Base-by-base conservation (phyloP, 129 eudicot genomes). In the Oenanthe sinensis region DNA sequence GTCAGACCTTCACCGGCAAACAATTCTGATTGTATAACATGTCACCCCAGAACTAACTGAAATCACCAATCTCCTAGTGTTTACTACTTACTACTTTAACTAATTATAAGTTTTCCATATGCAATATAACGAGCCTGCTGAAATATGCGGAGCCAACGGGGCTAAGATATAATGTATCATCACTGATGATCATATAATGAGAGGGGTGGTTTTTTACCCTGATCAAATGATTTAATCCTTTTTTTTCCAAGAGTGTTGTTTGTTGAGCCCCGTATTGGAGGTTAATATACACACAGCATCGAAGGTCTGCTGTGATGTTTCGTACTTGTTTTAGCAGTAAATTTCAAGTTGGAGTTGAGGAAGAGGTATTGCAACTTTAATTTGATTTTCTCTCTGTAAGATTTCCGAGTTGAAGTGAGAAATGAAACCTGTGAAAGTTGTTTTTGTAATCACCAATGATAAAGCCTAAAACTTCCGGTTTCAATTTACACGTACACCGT, bases 1-100 rank as follows among this genome's bases (percentile, higher is more conserved):
- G 93, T 37, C 90, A 87, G 77, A 87, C 93, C 70, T 89, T 74
- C 77, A 81, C 78, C 0, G 93, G 90, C 46, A 81, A 42, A 20
- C 93, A 87, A 77, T 84, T 84, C 60, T 84, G 77, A 50, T 28
- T 80, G 8, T 47, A 65, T 79, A 54, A 58, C 20, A 58, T 75
- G 22, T 39, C 52, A 77, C 65, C 75, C 26, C 78, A 54, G 74
- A 40, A 3, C 73, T 42, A 60, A 42, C 43, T 11, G 8, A 43
- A 60, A 75, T 9, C 65, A 13, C 16, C 67, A 5, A 26, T 30
- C 11, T 24, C 33, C 76, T 24, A 68, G 62, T 36, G 14, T 43
- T 48, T 36, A 67, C 75, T 42, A 74, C 48, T 47, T 36, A 24
- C 68, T 22, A 1, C 4, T 22, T 55, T 22, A 74, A 54, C 83